Evolutionary conservation across 2,329 filamentous ascomycete species (phyloP).

Genomic region (Hymenoscyphus linearis): DNA sequence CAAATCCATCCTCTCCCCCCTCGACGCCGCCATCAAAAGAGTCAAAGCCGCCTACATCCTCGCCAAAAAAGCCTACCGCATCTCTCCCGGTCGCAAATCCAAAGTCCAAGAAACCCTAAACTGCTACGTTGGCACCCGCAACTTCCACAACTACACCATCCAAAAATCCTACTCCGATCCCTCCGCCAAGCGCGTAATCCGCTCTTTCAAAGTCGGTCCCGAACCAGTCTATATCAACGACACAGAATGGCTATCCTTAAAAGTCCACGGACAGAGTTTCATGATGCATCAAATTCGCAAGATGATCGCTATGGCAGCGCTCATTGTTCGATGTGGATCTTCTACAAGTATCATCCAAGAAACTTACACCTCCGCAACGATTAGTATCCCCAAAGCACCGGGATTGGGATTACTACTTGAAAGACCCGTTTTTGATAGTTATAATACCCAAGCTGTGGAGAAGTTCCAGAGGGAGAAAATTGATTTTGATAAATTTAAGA

Average conservation of each 20-base stretch:
- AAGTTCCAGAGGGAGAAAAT: conserved; percentile 63
- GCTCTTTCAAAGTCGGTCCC: conserved; percentile 75
- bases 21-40: conserved; percentile 62
- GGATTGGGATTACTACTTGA: conserved; percentile 84
- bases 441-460: conserved; percentile 68
- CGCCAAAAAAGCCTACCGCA: conserved; percentile 81
- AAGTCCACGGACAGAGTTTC: conserved; percentile 96
- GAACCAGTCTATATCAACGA: conserved; percentile 79
- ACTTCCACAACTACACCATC: conserved; percentile 97
- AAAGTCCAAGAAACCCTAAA: conserved; percentile 71
- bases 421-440: conserved; percentile 82
- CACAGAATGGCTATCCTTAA: conserved; percentile 92
- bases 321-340: conserved; percentile 81
- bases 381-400: conserved; percentile 91
- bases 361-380: conserved; percentile 65
- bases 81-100: conserved; percentile 63
- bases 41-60: conserved; percentile 77
- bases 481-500: conserved; percentile 72
- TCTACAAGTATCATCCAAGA: conserved; percentile 64
- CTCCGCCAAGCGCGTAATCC: conserved; percentile 85
- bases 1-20: conserved; percentile 36
- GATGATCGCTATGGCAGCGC: conserved; percentile 90
- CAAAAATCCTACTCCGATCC: conserved; percentile 78
- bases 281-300: conserved; percentile 99
- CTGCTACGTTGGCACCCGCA: conserved; percentile 76